These are phyloP conservation scores for Discostella stelligera DNA, from an alignment of 352 stramenopile genomes.

Conservation along the genomic window DNA sequence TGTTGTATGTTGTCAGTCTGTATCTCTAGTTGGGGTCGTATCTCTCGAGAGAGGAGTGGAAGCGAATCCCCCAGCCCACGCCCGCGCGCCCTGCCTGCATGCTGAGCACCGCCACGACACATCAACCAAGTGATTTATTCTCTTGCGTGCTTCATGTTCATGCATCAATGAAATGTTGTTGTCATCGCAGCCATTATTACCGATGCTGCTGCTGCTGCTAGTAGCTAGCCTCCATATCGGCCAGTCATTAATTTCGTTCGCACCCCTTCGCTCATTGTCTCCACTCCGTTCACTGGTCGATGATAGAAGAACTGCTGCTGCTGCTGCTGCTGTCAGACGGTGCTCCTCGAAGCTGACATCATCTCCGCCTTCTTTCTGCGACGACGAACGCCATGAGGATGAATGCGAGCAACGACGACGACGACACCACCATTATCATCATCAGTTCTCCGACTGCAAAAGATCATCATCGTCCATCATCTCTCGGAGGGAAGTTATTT, in stretches of 20 bases:
- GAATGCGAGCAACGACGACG: neutral
- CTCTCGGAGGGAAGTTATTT: neutral
- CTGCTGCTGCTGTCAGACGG: neutral
- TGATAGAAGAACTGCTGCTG: too few species aligned
- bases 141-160: too few species aligned
- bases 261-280: neutral
- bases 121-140: too few species aligned
- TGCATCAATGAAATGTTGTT: neutral
- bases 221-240: neutral
- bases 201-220: neutral
- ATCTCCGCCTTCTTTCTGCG: neutral
- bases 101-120: too few species aligned
- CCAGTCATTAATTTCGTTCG: neutral
- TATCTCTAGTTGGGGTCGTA: too few species aligned
- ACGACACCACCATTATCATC: neutral
- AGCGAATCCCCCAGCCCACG: too few species aligned
- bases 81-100: too few species aligned
- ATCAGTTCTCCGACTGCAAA: neutral
- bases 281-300: neutral
- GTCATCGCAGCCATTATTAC: neutral
- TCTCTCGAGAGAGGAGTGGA: too few species aligned
- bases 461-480: neutral
- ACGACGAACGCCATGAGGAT: neutral
- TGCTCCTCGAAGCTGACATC: neutral
- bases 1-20: too few species aligned